Evolutionary conservation across 2,329 filamentous ascomycete species (phyloP).

Genomic region (Aureobasidium sp.): DNA sequence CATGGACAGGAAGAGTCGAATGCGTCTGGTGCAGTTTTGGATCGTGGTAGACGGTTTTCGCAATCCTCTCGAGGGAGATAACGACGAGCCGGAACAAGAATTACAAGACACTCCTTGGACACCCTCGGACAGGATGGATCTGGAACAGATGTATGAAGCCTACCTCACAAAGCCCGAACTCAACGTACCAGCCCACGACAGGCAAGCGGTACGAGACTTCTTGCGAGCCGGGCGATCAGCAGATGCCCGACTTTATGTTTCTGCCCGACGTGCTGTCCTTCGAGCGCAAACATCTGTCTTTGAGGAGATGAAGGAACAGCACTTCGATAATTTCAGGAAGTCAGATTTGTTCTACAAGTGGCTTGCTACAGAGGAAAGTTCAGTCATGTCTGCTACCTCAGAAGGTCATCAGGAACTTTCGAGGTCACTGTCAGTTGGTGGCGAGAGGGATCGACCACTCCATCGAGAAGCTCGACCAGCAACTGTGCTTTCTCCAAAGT

Average conservation of each 20-base stretch:
- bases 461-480: not conserved
- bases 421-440: slow-evolving; percentile 5
- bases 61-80: slow-evolving; percentile 83
- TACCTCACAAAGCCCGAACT: slow-evolving; percentile 81
- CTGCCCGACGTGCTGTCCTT: slow-evolving; percentile 73
- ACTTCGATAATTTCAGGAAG: slow-evolving; percentile 81
- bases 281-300: slow-evolving; percentile 75
- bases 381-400: not conserved
- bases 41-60: slow-evolving; percentile 94
- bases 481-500: slow-evolving; percentile 7
- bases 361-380: slow-evolving; percentile 70
- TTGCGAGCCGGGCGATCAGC: slow-evolving; percentile 70
- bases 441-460: not conserved
- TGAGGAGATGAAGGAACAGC: slow-evolving; percentile 71
- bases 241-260: slow-evolving; percentile 72
- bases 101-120: slow-evolving; percentile 60
- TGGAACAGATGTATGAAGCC: slow-evolving; percentile 84
- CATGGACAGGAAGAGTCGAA: slow-evolving; percentile 85
- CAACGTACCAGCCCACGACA: slow-evolving; percentile 63
- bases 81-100: slow-evolving; percentile 54
- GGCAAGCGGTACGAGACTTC: slow-evolving; percentile 66
- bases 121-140: slow-evolving; percentile 75
- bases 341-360: slow-evolving; percentile 97
- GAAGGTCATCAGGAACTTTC: not conserved
- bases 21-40: slow-evolving; percentile 95